Evolutionary conservation across 495 filamentous ascomycete genomes (phyloP).

Genomic region (Penicillium argentinense): DNA sequence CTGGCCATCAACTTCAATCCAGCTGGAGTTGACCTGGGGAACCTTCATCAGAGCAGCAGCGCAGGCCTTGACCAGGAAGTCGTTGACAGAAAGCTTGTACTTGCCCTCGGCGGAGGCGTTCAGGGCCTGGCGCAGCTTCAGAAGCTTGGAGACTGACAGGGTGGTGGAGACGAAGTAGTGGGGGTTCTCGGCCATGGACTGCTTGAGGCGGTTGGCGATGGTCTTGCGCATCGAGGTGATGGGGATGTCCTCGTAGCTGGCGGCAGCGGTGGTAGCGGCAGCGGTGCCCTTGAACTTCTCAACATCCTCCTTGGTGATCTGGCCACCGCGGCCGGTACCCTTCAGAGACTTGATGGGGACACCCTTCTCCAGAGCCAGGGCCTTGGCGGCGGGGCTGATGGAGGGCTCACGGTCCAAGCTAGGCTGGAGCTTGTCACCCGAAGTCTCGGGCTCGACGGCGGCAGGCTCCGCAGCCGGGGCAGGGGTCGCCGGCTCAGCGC

Average conservation of each 20-base stretch:
- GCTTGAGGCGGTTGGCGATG: conserved; percentile 85
- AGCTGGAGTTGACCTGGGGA: conserved; percentile 92
- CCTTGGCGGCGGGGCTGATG: conserved; percentile 73
- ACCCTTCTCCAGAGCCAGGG: conserved; percentile 82
- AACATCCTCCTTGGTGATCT: conserved; percentile 88
- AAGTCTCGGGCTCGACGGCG: conserved; percentile 69
- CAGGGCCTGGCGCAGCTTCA: conserved; percentile 92
- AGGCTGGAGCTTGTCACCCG: conserved; percentile 76
- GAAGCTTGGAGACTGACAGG: conserved; percentile 87
- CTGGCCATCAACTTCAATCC: conserved; percentile 75
- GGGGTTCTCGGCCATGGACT: conserved; percentile 89
- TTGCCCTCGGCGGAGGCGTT: conserved; percentile 85
- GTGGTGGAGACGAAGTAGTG: conserved; percentile 94
- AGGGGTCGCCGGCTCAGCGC: conserved; percentile 59
- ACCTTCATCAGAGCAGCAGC: conserved; percentile 88
- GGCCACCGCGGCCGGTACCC: conserved; percentile 82
- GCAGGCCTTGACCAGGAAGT: conserved; percentile 98
- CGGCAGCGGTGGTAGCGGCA: conserved; percentile 52
- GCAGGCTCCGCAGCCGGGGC: conserved; percentile 57
- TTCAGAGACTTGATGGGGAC: conserved; percentile 77
- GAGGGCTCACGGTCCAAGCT: conserved; percentile 76
- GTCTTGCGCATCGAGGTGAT: conserved; percentile 95
- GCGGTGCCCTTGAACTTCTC: conserved; percentile 71
- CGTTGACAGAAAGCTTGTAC: conserved; percentile 98
- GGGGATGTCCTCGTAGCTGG: conserved; percentile 80